Base-by-base conservation (phyloP, 345 rosid species). In the Carallia pectinifolia region DNA sequence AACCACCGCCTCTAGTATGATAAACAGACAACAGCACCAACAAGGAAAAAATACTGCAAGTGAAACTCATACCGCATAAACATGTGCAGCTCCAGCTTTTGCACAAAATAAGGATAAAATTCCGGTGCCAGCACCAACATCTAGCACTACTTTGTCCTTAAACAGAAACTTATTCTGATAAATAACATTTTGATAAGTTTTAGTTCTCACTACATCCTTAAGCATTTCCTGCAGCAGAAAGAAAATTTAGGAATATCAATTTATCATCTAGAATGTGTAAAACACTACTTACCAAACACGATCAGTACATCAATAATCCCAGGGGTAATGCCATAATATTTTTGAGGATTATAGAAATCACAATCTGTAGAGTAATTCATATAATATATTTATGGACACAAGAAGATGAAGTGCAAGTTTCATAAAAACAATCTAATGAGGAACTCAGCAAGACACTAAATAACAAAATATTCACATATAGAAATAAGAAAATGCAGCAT, bases 111-210 rank as follows among this genome's bases (percentile, higher is more conserved):
- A 71, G 79, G 99, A 96, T 74, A 96, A 80, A 71, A 96, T 96
- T 19, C 98, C 98, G 33, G 99, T 95, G 62, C 99, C 99, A 55
- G 99, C 97, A 74, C 99, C 99, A 71, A 96, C 98, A 79, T 96
- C 98, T 77, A 96, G 93, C 69, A 92, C 97, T 56, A 96, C 81
- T 76, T 96, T 96, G 81, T 89, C 79, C 88, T 90, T 85, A 74
- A 96, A 88, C 31, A 96, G 82, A 80, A 96, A 96, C 81, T 85
- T 90, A 82, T 96, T 96, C 66, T 89, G 89, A 70, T 92, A 89
- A 80, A 96, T 96, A 67, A 88, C 99, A 71, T 90, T 90, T 84
- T 90, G 97, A 77, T 95, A 95, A 47, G 97, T 92, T 86, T 89
- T 90, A 7, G 99, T 96, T 83, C 99, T 89, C 71, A 96, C 97